phyloP scores from a whole-genome alignment of 2,329 filamentous ascomycete genomes.

The Monilinia polystroma region DNA sequence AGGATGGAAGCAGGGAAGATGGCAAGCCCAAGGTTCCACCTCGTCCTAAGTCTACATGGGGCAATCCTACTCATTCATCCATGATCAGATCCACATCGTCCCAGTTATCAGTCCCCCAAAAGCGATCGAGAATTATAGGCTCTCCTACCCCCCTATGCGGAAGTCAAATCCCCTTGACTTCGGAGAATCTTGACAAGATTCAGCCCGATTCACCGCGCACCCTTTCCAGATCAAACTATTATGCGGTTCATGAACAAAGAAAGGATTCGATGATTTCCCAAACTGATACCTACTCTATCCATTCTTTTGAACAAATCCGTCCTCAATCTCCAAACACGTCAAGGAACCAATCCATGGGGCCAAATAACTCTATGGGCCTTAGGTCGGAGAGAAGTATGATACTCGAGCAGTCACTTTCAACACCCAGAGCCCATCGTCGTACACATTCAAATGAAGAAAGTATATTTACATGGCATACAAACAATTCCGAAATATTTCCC shows the following conservation, averaged over 20 bases:
- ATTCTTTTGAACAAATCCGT: slow-evolving; percentile 45
- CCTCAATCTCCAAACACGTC: slow-evolving; percentile 47
- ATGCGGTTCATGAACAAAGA: slow-evolving; percentile 52
- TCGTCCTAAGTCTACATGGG: slow-evolving; percentile 33
- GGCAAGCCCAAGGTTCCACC: slow-evolving; percentile 33
- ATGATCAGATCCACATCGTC: slow-evolving; percentile 31
- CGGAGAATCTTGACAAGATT: slow-evolving; percentile 41
- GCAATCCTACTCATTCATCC: slow-evolving; percentile 31
- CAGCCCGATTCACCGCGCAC: slow-evolving; percentile 39
- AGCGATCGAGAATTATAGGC: slow-evolving; percentile 37
- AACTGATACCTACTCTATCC: slow-evolving; percentile 55
- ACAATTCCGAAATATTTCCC: slow-evolving; percentile 40
- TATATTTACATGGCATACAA: slow-evolving; percentile 60
- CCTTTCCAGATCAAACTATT: slow-evolving; percentile 50
- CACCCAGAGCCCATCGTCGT: slow-evolving; percentile 39
- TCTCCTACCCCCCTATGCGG: slow-evolving; percentile 40
- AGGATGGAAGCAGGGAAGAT: slow-evolving; percentile 42
- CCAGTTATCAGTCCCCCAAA: slow-evolving; percentile 39
- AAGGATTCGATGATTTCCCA: slow-evolving; percentile 56
- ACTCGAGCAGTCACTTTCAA: slow-evolving; percentile 27
- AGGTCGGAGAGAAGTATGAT: slow-evolving; percentile 42
- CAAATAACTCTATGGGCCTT: slow-evolving; percentile 40
- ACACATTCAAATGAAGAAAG: slow-evolving; percentile 45
- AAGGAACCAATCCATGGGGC: slow-evolving; percentile 37
- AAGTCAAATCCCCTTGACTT: slow-evolving; percentile 45